phyloP scores from a whole-genome alignment of 164 flowering plant genomes.

The Echeveria elegans region DNA sequence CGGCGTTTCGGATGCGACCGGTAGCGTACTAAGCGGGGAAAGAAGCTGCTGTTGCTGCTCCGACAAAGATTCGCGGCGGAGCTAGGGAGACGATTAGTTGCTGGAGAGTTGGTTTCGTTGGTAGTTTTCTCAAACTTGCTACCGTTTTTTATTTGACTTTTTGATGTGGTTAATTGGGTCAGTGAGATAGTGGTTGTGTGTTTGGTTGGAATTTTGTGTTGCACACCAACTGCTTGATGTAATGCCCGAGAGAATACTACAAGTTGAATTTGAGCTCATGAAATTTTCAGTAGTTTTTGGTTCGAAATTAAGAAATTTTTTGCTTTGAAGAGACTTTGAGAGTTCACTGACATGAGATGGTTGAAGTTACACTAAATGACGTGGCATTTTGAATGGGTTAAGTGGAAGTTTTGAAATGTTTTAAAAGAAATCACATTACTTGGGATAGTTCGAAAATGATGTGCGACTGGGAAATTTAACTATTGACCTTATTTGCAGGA shows the following conservation, averaged over 20 bases:
- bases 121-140: background rate
- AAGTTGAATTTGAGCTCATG: background rate
- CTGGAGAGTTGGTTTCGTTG: background rate
- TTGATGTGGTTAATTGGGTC: background rate
- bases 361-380: background rate
- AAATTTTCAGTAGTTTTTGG: background rate
- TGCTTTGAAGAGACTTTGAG: background rate
- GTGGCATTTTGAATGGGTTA: background rate
- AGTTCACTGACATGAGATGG: background rate
- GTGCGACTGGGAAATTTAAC: background rate
- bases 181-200: background rate
- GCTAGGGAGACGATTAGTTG: background rate
- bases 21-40: background rate
- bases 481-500: background rate
- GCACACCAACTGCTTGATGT: constrained; percentile 2
- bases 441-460: background rate
- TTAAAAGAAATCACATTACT: background rate
- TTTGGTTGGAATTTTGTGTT: background rate
- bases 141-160: background rate
- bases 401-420: background rate
- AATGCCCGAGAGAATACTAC: background rate
- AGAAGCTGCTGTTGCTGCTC: background rate
- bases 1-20: background rate
- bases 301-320: background rate
- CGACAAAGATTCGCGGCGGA: constrained; percentile 4